Evolutionary conservation across 495 filamentous ascomycete genomes (phyloP).

Genomic region (Penicillium mononematosum): DNA sequence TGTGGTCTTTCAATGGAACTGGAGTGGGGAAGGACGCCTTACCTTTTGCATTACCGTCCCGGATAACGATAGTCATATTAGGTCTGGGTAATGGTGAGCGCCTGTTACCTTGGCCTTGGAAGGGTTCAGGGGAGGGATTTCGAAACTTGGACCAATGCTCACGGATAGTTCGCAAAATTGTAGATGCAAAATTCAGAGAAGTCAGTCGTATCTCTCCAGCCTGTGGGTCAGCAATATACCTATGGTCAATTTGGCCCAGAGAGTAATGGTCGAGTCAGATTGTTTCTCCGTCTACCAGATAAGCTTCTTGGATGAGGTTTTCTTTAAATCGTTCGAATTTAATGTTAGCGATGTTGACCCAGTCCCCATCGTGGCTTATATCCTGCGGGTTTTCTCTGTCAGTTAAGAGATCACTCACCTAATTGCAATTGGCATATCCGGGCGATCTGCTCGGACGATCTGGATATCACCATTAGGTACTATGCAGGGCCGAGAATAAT

Average conservation of each 20-base stretch:
- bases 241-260: not conserved
- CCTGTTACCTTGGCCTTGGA: not conserved
- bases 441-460: constrained; percentile 9
- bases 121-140: not conserved
- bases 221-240: not conserved
- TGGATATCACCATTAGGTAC: constrained; percentile 12
- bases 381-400: not conserved
- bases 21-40: not conserved
- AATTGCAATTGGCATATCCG: constrained; percentile 3
- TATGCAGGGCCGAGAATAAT: not conserved
- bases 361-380: constrained; percentile 5
- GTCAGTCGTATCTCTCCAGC: constrained; percentile 4
- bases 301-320: not conserved
- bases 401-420: constrained; percentile 14
- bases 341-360: constrained; percentile 10
- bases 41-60: not conserved
- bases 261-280: constrained; percentile 4
- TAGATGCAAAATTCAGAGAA: not conserved
- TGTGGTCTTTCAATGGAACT: not conserved
- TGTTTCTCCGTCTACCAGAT: not conserved
- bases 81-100: constrained; percentile 1
- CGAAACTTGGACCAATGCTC: constrained; percentile 2
- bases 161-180: constrained; percentile 1
- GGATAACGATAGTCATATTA: constrained; percentile 15
- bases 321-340: not conserved